Evolutionary conservation across 768 basidiomycete genomes (phyloP), one percentile per base, ranked within the genome.

Genomic region (Pleurotus salmoneostramineus): DNA sequence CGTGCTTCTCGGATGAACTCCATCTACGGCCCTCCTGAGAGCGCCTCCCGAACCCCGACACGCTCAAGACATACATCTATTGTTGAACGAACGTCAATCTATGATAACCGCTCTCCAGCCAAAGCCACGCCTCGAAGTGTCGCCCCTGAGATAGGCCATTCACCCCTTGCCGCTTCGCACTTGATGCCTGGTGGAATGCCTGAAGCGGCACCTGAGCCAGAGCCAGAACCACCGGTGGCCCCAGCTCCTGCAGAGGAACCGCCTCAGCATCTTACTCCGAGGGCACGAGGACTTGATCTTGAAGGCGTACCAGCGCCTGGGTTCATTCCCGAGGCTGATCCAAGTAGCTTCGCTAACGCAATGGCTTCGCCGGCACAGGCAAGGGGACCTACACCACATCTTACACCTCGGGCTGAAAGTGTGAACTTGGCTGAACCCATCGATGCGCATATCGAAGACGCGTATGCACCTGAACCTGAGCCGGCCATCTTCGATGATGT

Each of bases 381-480:
- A 31, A 49, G 17, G 33, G 40, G 11, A 14, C 52, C 52, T 8
- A 31, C 52, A 8, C 52, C 40, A 31, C 52, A 55, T 43, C 40
- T 40, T 17, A 55, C 52, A n/a, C 52, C 52, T 21, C n/a, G 27
- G 15, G 15, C 40, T 31, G n/a, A 17, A 43, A 40, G 43, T 21
- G 4, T 43, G 27, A 40, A 42, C 35, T 31, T 55, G 8, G 27
- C 50, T 42, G 45, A 56, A 2, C 61, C 65, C 51, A 27, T 27
- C 21, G 57, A 37, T 32, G 61, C 60, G 35, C 64, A 58, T 27
- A 27, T 27, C 21, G 21, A 27, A 42, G 58, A 61, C 48, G 32
- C 27, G 21, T 8, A 27, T 21, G 21, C 43, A 31, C 57, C 50
- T 1, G 56, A 60, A 27, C 57, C 60, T 8, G n/a, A 6, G 50